Evolutionary conservation across 805 yeast species (phyloP).

Genomic region (Grigorovia jiainica): DNA sequence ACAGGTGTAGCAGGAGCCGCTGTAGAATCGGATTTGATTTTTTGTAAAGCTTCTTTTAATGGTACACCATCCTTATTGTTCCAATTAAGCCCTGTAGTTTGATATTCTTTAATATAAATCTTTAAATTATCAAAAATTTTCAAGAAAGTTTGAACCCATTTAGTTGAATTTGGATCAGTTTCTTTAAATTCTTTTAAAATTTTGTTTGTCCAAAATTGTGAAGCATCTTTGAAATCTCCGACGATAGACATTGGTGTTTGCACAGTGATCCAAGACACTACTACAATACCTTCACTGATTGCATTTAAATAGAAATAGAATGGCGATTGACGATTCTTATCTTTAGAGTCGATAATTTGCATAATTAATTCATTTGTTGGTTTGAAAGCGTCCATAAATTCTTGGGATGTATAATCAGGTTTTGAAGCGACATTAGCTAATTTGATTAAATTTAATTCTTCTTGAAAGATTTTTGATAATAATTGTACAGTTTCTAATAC

Average conservation of each 20-base stretch:
- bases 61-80: conserved; percentile 40
- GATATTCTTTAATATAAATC: conserved; percentile 65
- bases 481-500: conserved; percentile 39
- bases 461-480: conserved; percentile 43
- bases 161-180: conserved; percentile 53
- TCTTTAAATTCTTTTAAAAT: conserved; percentile 78
- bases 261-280: conserved; percentile 81
- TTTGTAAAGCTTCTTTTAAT: conserved; percentile 31
- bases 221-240: conserved; percentile 79
- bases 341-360: conserved; percentile 56
- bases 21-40: conserved; percentile 21
- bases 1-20: conserved; percentile 14
- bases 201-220: conserved; percentile 91
- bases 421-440: conserved; percentile 53
- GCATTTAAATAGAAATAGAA: conserved; percentile 67
- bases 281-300: conserved; percentile 81
- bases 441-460: conserved; percentile 49
- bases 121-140: conserved; percentile 60
- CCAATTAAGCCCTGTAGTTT: conserved; percentile 83
- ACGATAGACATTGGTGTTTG: conserved; percentile 67
- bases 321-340: conserved; percentile 59
- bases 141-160: conserved; percentile 70
- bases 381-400: conserved; percentile 44
- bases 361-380: conserved; percentile 61
- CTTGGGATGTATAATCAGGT: conserved; percentile 50